These are phyloP conservation scores for Pichia sp. DNA, from an alignment of 1,139 yeast genomes.

Conservation along the genomic window DNA sequence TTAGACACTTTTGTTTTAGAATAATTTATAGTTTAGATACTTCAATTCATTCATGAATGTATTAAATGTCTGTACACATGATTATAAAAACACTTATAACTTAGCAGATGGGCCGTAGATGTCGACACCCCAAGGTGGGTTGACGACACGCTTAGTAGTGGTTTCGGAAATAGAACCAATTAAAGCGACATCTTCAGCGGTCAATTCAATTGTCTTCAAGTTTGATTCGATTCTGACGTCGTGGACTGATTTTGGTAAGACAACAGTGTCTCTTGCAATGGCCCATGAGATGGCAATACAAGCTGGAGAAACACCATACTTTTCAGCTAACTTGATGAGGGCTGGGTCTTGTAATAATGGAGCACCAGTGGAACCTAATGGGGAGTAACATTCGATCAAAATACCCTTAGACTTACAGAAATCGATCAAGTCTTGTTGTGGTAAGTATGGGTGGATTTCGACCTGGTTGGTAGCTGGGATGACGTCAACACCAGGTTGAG, in stretches of 20 bases:
- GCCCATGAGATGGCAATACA: conserved; percentile 72
- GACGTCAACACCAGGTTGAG: conserved; percentile 40
- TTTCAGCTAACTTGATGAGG: conserved; percentile 52
- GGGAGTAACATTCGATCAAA: conserved; percentile 72
- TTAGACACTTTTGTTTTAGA: neutral
- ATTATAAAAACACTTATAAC: neutral
- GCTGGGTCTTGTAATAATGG: conserved; percentile 56
- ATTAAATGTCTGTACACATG: no score
- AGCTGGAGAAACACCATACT: conserved; percentile 56
- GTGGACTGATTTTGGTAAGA: conserved; percentile 71
- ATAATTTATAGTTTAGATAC: no score
- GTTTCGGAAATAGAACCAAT: conserved; percentile 45
- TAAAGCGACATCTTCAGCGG: conserved; percentile 51
- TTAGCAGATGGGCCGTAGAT: conserved; percentile 6
- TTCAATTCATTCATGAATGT: no score
- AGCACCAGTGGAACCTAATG: conserved; percentile 70
- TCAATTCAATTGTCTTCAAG: conserved; percentile 48
- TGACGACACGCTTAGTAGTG: conserved; percentile 50
- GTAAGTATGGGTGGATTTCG: conserved; percentile 73
- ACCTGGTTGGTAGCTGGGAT: conserved; percentile 74
- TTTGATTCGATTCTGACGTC: conserved; percentile 60
- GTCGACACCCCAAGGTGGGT: conserved; percentile 37
- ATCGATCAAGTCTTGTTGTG: conserved; percentile 62
- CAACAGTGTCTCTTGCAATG: conserved; percentile 64
- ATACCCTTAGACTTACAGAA: conserved; percentile 56